phyloP scores from a whole-genome alignment of 208 protist genomes.

The Jaenimonas drosophilae region DNA sequence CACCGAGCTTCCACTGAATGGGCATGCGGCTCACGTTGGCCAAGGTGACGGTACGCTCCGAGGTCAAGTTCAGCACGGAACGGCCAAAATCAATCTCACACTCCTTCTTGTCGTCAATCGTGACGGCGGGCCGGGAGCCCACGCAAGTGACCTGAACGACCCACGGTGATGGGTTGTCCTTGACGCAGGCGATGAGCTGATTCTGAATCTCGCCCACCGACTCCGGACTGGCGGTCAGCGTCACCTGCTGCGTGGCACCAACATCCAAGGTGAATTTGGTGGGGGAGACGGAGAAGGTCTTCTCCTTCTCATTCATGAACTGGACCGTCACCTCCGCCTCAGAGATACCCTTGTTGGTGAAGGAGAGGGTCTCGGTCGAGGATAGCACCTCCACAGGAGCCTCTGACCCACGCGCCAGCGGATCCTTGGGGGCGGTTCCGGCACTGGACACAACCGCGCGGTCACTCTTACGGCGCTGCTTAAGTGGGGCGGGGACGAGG shows the following conservation, averaged over 20 bases:
- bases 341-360: conserved; percentile 86
- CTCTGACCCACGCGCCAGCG: conserved; percentile 3
- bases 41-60: conserved; percentile 33
- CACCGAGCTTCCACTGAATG: conserved; percentile 56
- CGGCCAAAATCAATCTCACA: conserved; percentile 71
- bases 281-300: conserved; percentile 72
- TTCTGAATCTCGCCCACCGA: conserved; percentile 70
- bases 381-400: conserved; percentile 5
- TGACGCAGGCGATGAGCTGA: conserved; percentile 78
- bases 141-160: conserved; percentile 71
- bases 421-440: not conserved
- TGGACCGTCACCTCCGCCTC: conserved; percentile 56
- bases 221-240: conserved; percentile 79
- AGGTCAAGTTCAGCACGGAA: conserved; percentile 46
- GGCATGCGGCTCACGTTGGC: conserved; percentile 75
- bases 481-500: conserved; percentile 50
- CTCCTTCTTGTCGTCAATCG: conserved; percentile 68
- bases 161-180: conserved; percentile 90
- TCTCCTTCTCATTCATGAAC: conserved; percentile 82
- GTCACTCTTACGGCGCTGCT: conserved; percentile 25
- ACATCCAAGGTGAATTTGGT: conserved; percentile 56
- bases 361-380: conserved; percentile 54
- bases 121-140: conserved; percentile 73
- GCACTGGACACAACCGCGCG: not conserved
- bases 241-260: conserved; percentile 68